Conservation (phyloP, 139 green algal genomes). For the Chlorella vulgaris region DNA sequence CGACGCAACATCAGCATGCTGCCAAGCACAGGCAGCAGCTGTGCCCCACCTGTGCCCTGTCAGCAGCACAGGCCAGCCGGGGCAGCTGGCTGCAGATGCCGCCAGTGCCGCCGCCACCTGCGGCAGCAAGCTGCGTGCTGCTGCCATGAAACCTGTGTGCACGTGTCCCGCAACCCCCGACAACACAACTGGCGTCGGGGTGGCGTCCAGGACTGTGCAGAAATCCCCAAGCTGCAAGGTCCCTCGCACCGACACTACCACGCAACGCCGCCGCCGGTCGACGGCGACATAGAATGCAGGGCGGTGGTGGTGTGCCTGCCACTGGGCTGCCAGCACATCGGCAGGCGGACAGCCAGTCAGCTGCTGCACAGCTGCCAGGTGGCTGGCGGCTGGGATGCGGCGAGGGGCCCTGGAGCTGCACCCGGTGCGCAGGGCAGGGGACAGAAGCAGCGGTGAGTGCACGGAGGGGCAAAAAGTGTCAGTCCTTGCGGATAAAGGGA, state of each 20-base stretch:
- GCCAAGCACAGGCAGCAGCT: too few species aligned
- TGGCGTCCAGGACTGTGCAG: slow-evolving; percentile 10
- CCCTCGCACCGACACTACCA: slow-evolving; percentile 18
- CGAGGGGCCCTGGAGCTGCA: slow-evolving; percentile 7
- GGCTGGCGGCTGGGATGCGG: background rate
- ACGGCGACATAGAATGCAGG: slow-evolving; percentile 5
- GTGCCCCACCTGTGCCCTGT: slow-evolving; percentile 59
- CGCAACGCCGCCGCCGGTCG: slow-evolving; percentile 2
- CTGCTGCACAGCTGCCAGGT: background rate
- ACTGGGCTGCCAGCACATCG: slow-evolving; percentile 23
- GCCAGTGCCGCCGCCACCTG: slow-evolving; percentile 36
- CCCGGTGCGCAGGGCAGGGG: background rate
- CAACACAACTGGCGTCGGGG: background rate
- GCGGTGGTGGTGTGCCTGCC: slow-evolving; percentile 15
- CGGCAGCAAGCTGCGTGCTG: slow-evolving; percentile 19
- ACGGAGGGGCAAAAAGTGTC: background rate
- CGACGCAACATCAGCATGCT: too few species aligned
- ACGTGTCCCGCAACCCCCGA: slow-evolving; percentile 10
- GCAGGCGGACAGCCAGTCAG: slow-evolving; percentile 9
- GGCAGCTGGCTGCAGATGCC: slow-evolving; percentile 25
- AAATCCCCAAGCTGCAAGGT: slow-evolving; percentile 25
- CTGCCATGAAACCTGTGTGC: slow-evolving; percentile 27
- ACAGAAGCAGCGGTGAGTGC: background rate
- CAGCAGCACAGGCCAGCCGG: slow-evolving; percentile 60
- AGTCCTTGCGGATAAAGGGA: background rate